These are phyloP conservation scores for Lablab purpureus DNA, from an alignment of 306 rosid genomes.

Conservation along the genomic window DNA sequence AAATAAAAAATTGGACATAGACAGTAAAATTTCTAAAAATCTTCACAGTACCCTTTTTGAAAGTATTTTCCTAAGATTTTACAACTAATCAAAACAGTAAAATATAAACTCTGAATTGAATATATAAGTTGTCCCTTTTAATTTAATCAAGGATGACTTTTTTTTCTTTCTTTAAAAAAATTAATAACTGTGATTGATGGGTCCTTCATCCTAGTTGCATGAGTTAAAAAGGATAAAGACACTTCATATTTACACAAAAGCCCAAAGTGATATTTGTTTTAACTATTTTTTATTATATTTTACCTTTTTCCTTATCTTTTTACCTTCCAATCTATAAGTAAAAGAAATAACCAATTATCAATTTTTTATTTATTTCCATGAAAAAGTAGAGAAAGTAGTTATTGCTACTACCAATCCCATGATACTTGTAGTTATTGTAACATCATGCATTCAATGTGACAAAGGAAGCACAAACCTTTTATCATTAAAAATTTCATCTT, in stretches of 20 bases:
- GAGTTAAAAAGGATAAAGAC: neutral
- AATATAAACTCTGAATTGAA: too few relatives aligned
- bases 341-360: neutral
- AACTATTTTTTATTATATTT: neutral
- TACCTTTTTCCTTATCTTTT: conserved; percentile 1
- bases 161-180: neutral
- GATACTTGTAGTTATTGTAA: neutral
- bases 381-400: neutral
- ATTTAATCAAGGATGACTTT: neutral
- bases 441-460: neutral
- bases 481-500: neutral
- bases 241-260: neutral
- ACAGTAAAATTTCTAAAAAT: too few relatives aligned
- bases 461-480: neutral
- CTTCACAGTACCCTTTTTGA: too few relatives aligned
- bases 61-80: too few relatives aligned
- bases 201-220: neutral
- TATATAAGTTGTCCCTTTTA: neutral
- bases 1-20: too few relatives aligned
- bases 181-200: neutral
- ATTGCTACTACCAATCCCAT: neutral
- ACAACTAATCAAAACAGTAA: too few relatives aligned
- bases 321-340: neutral
- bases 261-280: neutral
- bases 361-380: neutral